Evolutionary conservation across 176 grass and related monocot genomes (phyloP), one percentile per base, ranked within the genome.

Genomic region (Poa annua): DNA sequence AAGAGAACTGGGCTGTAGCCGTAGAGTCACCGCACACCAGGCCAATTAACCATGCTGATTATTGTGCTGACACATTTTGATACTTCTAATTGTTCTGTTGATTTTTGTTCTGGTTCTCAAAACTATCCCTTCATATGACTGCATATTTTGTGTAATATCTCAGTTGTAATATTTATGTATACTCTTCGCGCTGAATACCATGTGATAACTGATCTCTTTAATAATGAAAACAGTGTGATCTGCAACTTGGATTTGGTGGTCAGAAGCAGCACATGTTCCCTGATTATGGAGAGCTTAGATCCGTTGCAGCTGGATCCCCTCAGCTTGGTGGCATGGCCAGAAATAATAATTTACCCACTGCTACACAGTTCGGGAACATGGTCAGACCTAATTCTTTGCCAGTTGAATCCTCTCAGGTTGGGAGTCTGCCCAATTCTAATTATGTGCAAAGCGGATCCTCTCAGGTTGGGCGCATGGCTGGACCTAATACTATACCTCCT

Each of bases 141-240:
- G 77, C 17, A 15, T 49, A 22, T 69, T 62, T 62, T 25, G 72
- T 10, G 2, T 74, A 50, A 34, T 62, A 75, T 50, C 38, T 67
- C 20, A 59, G 32, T 41, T 77, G 38, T 17, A 62, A 39, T 76
- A 51, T 78, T 85, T 81, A 36, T 7, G 20, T 64, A 48, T 78
- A 21, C 38, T 19, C 25, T 69, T 59, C 63, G 73, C 68, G 17
- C 60, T 80, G 63, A 62, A 39, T 44, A 42, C 65, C 51, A 66
- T 50, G 78, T 83, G 67, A 32, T 75, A 83, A 49, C 67, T 70
- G 62, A 32, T 48, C 68, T 65, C 35, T 22, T 82, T 61, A 33
- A 82, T 74, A 74, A 74, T 74, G 24, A 59, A 45, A 85, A 80
- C 93, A 95, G 88, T 90, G 83, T 88, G 88, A 86, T 81, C 82